These are phyloP conservation scores for Microbotryomycetes sp. DNA, from an alignment of 1,284 basidiomycete genomes.

Conservation along the genomic window DNA sequence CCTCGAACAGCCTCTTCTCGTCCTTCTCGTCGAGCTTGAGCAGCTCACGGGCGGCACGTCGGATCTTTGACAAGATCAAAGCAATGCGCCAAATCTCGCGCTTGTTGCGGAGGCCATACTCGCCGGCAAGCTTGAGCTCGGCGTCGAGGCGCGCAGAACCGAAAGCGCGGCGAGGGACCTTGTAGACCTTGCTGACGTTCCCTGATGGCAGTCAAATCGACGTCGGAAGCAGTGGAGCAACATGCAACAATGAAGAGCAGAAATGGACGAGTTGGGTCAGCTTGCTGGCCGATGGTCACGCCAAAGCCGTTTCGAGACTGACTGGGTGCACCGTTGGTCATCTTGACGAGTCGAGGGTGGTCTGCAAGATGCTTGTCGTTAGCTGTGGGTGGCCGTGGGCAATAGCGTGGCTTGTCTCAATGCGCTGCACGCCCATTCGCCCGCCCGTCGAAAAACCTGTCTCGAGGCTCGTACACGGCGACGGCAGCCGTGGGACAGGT, in stretches of 20 bases:
- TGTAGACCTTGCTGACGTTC: slow-evolving; percentile 14
- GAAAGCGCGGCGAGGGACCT: slow-evolving; percentile 91
- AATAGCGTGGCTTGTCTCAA: too few species aligned
- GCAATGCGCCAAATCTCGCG: slow-evolving; percentile 99
- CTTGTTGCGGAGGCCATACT: slow-evolving; percentile 99
- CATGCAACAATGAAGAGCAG: slow-evolving; percentile 2
- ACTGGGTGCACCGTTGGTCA: slow-evolving; percentile 2
- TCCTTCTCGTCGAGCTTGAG: slow-evolving; percentile 99
- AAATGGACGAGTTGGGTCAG: too few species aligned
- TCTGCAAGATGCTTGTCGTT: background rate
- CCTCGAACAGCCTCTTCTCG: slow-evolving; percentile 98
- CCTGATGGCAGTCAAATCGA: background rate
- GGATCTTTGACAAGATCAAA: slow-evolving; percentile 97
- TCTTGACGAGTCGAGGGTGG: background rate
- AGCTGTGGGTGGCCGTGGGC: background rate
- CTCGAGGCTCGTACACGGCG: too few species aligned
- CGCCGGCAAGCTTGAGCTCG: slow-evolving; percentile 99
- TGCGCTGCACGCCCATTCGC: too few species aligned
- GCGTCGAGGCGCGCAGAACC: slow-evolving; percentile 97
- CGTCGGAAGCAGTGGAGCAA: background rate
- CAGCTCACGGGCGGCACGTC: slow-evolving; percentile 99
- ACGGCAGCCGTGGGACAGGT: too few species aligned
- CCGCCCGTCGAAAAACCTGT: background rate
- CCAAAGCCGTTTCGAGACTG: background rate
- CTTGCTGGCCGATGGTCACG: too few species aligned